Conservation (phyloP, 192 early-diverging fungal genomes). For the Phycomyces nitens region DNA sequence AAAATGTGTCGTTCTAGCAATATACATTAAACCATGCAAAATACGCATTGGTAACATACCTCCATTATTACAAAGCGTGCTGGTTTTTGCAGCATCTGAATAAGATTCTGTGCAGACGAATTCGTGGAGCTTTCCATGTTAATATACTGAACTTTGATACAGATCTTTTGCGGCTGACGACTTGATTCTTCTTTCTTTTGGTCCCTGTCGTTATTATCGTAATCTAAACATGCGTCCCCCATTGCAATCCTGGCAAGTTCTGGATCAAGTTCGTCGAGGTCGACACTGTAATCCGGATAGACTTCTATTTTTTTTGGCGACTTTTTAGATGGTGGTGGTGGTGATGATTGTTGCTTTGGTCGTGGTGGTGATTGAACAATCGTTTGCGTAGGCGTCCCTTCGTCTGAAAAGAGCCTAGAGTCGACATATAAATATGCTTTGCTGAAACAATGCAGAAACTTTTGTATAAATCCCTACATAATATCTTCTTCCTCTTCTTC, state of each 20-base stretch:
- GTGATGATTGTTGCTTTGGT: too few species aligned
- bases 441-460: not conserved
- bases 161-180: slow-evolving; percentile 5
- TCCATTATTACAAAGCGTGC: slow-evolving; percentile 22
- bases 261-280: too few species aligned
- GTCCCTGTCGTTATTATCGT: not conserved
- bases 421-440: too few species aligned
- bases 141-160: slow-evolving; percentile 18
- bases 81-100: slow-evolving; percentile 5
- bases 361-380: too few species aligned
- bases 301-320: too few species aligned
- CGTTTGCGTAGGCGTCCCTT: not conserved
- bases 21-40: too few species aligned
- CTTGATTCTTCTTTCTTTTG: not conserved
- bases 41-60: slow-evolving; percentile 9
- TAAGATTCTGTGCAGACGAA: not conserved
- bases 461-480: not conserved
- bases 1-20: slow-evolving; percentile 21
- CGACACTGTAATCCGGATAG: too few species aligned
- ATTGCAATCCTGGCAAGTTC: not conserved
- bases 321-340: too few species aligned
- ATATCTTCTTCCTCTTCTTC: not conserved
- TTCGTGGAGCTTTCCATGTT: not conserved
- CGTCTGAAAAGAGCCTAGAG: not conserved
- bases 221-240: not conserved